Base-by-base conservation (phyloP, 305 asterid species). In the Fraxinus platypoda region DNA sequence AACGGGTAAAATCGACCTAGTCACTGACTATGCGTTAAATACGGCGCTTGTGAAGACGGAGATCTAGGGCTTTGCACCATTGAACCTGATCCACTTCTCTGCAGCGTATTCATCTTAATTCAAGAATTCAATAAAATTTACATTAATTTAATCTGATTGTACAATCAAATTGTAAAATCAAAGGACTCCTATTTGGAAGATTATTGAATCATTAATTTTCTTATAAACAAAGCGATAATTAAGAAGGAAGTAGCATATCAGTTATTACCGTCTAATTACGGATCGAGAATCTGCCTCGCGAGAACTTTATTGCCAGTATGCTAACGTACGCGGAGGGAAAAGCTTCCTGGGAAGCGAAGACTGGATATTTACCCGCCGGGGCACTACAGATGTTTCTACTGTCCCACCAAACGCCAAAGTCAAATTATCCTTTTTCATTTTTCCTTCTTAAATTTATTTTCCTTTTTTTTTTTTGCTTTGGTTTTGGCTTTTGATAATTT, bases 61-160 rank as follows among this genome's bases (percentile, higher is more conserved):
- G 99, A 94, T 93, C 97, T 93, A 81, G 99, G 98, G 92, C 97
- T 93, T 84, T 90, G 97, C 52, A 79, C 87, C 88, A 87, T 66
- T 71, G 86, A 79, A 79, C 95, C 98, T 62, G 97, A 92, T 87
- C 91, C 97, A 89, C 87, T 93, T 81, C 84, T 85, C 87, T 92
- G 94, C 91, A 86, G 98, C 89, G 75, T 81, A 74, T 86, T 87
- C 83, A 83, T 74, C 86, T 77, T 74, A 62, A 85, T 78, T 82
- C 62, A 79, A 62, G 23, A 68, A 66, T 66, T 66, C 74, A 66
- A 28, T 35, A 68, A 9, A 68, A 68, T 12, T 23, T 1, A 68
- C 37, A 68, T 26, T 26, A 68, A 68, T 30, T 68, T 5, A 68
- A 68, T 68, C 35, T 26, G 74, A 68, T 26, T 26, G 74, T 26